These are phyloP conservation scores for Rhizophagus clarus DNA, from an alignment of 192 early-diverging fungal species.

Conservation along the genomic window DNA sequence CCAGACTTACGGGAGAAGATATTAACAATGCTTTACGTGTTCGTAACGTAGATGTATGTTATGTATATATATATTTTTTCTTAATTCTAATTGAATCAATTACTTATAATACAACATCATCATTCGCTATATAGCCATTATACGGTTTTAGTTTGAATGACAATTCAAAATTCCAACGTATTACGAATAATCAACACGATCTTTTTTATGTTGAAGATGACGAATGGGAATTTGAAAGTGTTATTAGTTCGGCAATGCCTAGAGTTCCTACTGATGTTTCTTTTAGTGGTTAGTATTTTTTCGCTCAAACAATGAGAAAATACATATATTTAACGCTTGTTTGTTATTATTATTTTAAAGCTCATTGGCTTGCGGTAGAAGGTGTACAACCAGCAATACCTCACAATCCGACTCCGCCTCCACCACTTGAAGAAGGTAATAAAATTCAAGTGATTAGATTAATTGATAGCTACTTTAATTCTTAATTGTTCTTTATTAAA, in stretches of 20 bases:
- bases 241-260: conserved; percentile 85
- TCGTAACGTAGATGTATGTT: conserved; percentile 83
- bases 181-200: conserved; percentile 59
- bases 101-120: not conserved
- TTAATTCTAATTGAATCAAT: not conserved
- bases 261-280: conserved; percentile 87
- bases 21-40: conserved; percentile 90
- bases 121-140: conserved; percentile 60
- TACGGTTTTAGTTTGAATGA: conserved; percentile 84
- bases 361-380: conserved; percentile 98
- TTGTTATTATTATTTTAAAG: conserved; percentile 36
- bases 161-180: conserved; percentile 69
- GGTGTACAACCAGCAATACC: conserved; percentile 97
- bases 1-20: conserved; percentile 79
- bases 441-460: conserved; percentile 18
- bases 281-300: conserved; percentile 62
- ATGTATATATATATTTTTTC: not conserved
- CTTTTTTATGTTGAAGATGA: conserved; percentile 93
- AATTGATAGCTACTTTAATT: not conserved
- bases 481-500: not conserved
- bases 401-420: conserved; percentile 87
- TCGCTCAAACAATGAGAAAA: not conserved
- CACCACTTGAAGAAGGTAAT: conserved; percentile 54
- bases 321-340: not conserved
- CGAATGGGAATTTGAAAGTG: conserved; percentile 88